Conservation (phyloP, 1,139 yeast genomes). For the Diutina sp. region DNA sequence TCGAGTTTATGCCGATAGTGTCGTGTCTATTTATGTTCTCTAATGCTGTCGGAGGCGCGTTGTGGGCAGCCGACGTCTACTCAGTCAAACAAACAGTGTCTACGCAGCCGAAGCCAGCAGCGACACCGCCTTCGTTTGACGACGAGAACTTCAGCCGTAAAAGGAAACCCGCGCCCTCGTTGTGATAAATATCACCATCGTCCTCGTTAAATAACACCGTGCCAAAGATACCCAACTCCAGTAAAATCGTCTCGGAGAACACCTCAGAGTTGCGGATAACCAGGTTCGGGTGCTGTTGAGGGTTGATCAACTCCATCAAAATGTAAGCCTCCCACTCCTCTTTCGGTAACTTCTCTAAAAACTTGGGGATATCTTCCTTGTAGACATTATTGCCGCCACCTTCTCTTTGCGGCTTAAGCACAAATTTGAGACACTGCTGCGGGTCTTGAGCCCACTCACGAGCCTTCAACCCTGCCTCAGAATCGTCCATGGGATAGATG, state of each 20-base stretch:
- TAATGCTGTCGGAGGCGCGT: not conserved
- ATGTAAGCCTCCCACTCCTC: slow-evolving; percentile 83
- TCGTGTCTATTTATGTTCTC: not conserved
- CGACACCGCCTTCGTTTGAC: slow-evolving; percentile 95
- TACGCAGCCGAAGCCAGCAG: slow-evolving; percentile 96
- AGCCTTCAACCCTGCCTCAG: slow-evolving; percentile 52
- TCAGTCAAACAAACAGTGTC: slow-evolving; percentile 46
- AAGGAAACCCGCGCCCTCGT: slow-evolving; percentile 71
- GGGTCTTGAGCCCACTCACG: slow-evolving; percentile 45
- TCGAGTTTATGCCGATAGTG: not conserved
- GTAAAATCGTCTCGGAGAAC: slow-evolving; percentile 56
- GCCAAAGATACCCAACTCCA: slow-evolving; percentile 89
- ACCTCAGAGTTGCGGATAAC: slow-evolving; percentile 58
- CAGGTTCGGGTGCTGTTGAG: slow-evolving; percentile 54
- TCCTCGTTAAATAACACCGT: slow-evolving; percentile 60
- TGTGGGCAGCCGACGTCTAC: not conserved
- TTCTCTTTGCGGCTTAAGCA: slow-evolving; percentile 93
- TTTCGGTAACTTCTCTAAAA: slow-evolving; percentile 48
- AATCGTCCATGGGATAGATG: slow-evolving; percentile 73
- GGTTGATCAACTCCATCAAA: slow-evolving; percentile 83
- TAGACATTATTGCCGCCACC: slow-evolving; percentile 92
- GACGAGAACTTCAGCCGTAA: slow-evolving; percentile 78
- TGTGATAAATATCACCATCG: slow-evolving; percentile 41
- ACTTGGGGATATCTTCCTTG: slow-evolving; percentile 68
- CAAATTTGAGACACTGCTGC: slow-evolving; percentile 55